Evolutionary conservation across 192 early-diverging fungal genomes (phyloP).

Genomic region (Cladochytrium replicatum): DNA sequence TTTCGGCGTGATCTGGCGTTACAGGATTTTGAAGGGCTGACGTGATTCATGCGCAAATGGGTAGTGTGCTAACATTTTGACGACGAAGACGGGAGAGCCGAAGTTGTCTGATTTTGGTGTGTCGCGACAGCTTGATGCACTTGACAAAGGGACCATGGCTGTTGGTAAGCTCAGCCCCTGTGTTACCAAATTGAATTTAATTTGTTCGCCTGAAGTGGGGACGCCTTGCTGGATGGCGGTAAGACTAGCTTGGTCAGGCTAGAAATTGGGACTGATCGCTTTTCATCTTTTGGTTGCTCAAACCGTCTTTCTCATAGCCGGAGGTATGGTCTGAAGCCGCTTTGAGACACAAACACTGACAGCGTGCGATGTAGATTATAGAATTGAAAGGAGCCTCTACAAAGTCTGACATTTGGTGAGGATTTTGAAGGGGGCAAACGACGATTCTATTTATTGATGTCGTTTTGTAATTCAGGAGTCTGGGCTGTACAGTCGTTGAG

Average conservation of each 20-base stretch:
- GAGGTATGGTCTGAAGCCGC: constrained; percentile 21
- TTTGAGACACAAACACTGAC: too few relatives aligned
- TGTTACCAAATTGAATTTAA: constrained; percentile 39
- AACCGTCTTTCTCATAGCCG: too few relatives aligned
- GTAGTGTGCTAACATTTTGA: constrained; percentile 75
- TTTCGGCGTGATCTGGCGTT: background rate
- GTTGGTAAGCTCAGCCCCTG: constrained; percentile 79
- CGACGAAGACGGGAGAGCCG: constrained; percentile 91
- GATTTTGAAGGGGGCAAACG: too few relatives aligned
- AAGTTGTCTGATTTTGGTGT: constrained; percentile 97
- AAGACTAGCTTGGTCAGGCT: background rate
- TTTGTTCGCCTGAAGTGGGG: constrained; percentile 12
- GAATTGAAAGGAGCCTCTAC: constrained; percentile 79
- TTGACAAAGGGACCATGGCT: constrained; percentile 52
- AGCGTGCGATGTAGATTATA: constrained; percentile 58
- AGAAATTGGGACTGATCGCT: too few relatives aligned
- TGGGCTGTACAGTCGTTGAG: constrained; percentile 92
- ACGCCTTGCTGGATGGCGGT: constrained; percentile 45
- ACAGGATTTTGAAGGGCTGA: too few relatives aligned
- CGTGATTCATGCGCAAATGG: too few relatives aligned
- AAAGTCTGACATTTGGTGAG: constrained; percentile 85
- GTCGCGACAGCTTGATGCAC: constrained; percentile 71
- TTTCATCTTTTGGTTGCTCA: too few relatives aligned
- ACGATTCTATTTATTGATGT: background rate
- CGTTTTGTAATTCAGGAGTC: constrained; percentile 36